Base-by-base conservation (phyloP, 805 yeast genomes). In the Torulaspora quercuum region DNA sequence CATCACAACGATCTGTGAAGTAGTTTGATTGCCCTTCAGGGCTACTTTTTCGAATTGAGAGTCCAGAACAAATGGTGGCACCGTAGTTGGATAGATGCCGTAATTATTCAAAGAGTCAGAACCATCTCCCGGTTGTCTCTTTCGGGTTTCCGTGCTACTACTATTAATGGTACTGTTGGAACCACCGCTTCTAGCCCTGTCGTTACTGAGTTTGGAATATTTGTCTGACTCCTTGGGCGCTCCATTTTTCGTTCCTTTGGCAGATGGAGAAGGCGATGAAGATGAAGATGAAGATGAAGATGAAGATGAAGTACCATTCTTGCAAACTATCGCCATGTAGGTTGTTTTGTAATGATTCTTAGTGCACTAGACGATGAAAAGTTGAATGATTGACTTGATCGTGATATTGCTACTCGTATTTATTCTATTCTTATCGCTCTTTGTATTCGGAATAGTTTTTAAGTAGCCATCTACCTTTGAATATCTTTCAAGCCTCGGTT, bases 11-110 rank as follows among this genome's bases (percentile, higher is more conserved):
- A 27, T 36, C 2, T 35, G 32, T 16, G 46, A 41, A 3, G 35
- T 47, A 4, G 34, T 32, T 7, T 61, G 64, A 40, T 60, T 58
- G 43, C 51, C 49, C 14, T 36, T 44, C 9, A 41, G 36, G 30
- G 42, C 36, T 3, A 39, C 32, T 29, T 32, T 43, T 17, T 45
- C 45, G 35, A 48, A 57, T 54, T 25, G 68, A 57, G 45, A 69
- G 40, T 78, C 82, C 28, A 82, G 56, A 1, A 76, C 87, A 59
- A 76, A 82, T 1, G 82, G 80, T 1, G 90, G 90, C 0, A 72
- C 64, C 0, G 78, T 67, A 1, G 58, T 57, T 1, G 74, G 70
- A 25, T 56, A 57, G 23, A 67, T 61, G 0, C 67, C 51, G 37
- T 67, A 65, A 18, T 56, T 50, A 29, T 63, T 55, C 14, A 66